These are phyloP conservation scores for Phoenix dactylifera DNA, from an alignment of 176 grass and related monocot genomes.

Conservation along the genomic window DNA sequence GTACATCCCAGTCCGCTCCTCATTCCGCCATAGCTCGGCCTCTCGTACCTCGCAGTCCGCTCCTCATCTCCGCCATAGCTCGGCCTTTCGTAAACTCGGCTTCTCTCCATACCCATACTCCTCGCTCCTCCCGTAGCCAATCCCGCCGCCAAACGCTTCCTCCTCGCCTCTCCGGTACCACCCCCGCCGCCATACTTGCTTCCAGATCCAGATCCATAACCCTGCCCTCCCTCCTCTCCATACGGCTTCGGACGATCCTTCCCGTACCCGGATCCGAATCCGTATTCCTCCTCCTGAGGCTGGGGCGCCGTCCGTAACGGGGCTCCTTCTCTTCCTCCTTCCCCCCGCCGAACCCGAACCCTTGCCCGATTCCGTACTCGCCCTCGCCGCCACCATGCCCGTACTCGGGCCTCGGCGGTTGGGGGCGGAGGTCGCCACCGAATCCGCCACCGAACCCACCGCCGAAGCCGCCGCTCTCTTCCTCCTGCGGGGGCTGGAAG, in stretches of 20 bases:
- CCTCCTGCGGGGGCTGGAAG: constrained; percentile 57
- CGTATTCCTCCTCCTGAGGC: constrained; percentile 3
- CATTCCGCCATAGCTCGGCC: constrained; percentile 23
- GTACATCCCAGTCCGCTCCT: neutral
- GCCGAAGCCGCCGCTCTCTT: neutral
- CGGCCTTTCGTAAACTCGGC: constrained; percentile 27
- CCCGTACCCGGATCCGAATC: constrained; percentile 27
- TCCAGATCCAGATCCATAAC: constrained; percentile 12
- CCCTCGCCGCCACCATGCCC: constrained; percentile 12
- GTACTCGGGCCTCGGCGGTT: neutral
- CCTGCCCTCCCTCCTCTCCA: constrained; percentile 14
- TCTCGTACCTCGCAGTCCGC: constrained; percentile 17
- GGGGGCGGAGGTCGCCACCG: constrained; percentile 6
- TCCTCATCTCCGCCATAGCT: constrained; percentile 20
- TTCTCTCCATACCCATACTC: constrained; percentile 26
- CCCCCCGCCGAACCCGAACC: constrained; percentile 6
- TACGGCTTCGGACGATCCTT: neutral
- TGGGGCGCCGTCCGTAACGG: neutral
- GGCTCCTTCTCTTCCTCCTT: too few species aligned
- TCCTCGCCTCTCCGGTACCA: constrained; percentile 28
- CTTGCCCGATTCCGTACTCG: neutral
- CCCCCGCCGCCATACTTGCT: constrained; percentile 17
- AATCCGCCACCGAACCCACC: constrained; percentile 5
- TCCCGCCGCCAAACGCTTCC: constrained; percentile 33
- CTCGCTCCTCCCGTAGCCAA: constrained; percentile 17